Evolutionary conservation across 2,329 filamentous ascomycete genomes (phyloP), one percentile per base, ranked within the genome.

Genomic region (Cercospora zeae-maydis): DNA sequence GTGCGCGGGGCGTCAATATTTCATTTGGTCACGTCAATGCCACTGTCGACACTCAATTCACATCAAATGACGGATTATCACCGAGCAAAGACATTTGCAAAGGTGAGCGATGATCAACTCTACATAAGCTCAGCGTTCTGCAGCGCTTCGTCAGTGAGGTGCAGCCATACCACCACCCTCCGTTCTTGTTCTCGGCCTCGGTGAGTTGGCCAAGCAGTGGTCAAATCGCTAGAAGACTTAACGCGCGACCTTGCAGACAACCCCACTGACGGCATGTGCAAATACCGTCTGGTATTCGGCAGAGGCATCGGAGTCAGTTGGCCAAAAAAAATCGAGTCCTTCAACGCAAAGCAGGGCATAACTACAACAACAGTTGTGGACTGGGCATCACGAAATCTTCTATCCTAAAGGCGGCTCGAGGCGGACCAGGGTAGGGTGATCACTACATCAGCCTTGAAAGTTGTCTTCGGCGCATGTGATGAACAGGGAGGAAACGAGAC

Each of bases 101-200:
- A 9, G 30, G 42, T 24, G 42, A 16, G 13, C 16, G 6, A 47
- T 16, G 11, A 47, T 27, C 16, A 21, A 4, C 2, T 47, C 7
- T 8, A 27, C 42, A 14, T 11, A 24, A 39, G 39, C 19, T 21
- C 42, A 47, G 13, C 13, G 42, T 19, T 19, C 16, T 10, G 19
- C 42, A 45, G 14, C 16, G 19, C 16, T 19, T 13, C 39, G 39
- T 13, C 39, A 16, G 13, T 49, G 21, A 30, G 14, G 19, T 49
- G 42, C 42, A 30, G 45, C 47, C 21, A 58, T 58, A 52, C 16
- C 55, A 34, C 36, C 53, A 14, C 5, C 21, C 2, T 64, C 64
- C 10, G 77, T 88, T 61, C 84, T 89, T 55, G 78, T 90, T 56
- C 76, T 90, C 62, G 87, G 88, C 58, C 84, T 84, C n/a, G 87